phyloP scores from a whole-genome alignment of 345 rosid species.

The Eucalyptus pumila region DNA sequence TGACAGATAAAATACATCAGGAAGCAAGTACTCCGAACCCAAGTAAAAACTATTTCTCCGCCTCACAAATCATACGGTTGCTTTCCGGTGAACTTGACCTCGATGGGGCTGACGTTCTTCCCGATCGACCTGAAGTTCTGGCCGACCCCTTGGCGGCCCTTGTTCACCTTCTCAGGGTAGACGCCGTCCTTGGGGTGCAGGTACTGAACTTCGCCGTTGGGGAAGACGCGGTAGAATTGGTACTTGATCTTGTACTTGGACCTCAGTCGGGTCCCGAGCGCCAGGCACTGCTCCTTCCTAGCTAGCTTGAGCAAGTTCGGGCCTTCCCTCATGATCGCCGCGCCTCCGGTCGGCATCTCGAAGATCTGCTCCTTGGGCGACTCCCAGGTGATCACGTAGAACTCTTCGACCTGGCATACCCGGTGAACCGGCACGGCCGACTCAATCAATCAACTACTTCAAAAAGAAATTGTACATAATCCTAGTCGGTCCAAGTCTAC shows the following conservation, averaged over 20 bases:
- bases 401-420: slow-evolving; percentile 56
- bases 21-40: background rate
- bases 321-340: slow-evolving; percentile 93
- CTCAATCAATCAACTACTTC: background rate
- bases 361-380: slow-evolving; percentile 90
- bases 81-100: slow-evolving; percentile 96
- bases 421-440: background rate
- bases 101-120: slow-evolving; percentile 76
- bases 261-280: slow-evolving; percentile 80
- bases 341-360: slow-evolving; percentile 96
- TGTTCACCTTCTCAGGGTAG: slow-evolving; percentile 91
- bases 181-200: slow-evolving; percentile 94
- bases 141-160: slow-evolving; percentile 84
- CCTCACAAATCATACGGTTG: slow-evolving; percentile 67
- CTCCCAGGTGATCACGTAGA: slow-evolving; percentile 92
- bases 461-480: background rate
- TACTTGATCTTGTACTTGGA: slow-evolving; percentile 97
- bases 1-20: background rate
- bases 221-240: slow-evolving; percentile 93
- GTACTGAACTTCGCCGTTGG: slow-evolving; percentile 87
- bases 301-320: slow-evolving; percentile 86
- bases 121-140: slow-evolving; percentile 78
- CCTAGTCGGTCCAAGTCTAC: background rate
- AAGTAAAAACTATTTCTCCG: background rate
- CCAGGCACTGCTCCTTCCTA: slow-evolving; percentile 93